Base-by-base conservation (phyloP, 805 yeast genomes). In the Hermanozyma aechmeae region DNA sequence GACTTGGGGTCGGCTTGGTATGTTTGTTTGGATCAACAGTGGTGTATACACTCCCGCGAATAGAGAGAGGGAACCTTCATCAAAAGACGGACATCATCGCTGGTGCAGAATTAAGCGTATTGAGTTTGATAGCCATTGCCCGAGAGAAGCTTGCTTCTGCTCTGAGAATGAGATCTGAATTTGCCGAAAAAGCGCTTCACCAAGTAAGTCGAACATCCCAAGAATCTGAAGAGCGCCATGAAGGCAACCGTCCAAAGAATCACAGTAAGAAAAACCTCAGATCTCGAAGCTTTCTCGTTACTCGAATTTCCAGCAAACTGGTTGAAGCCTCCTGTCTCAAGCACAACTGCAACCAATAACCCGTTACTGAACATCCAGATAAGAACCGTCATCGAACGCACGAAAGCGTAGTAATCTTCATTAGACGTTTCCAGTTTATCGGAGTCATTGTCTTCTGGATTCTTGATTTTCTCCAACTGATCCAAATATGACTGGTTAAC, bases 201-300 rank as follows among this genome's bases (percentile, higher is more conserved):
- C 50, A 75, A 59, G 48, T 73, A 75, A 13, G 58, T 31, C 8
- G 59, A 35, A 41, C 77, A 68, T 6, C 82, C 82, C 27, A 69
- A 36, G 35, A 75, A 62, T 24, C 80, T 48, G 53, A 76, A 65
- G 7, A 68, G 48, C 1, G 81, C 78, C 59, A 76, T 56, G 25
- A 73, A 66, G 2, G 80, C 79, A 24, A 73, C 79, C 23, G 71
- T 50, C 79, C 80, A 73, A 33, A 75, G 61, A 34, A 76, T 56
- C 15, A 74, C 73, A 11, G 73, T 65, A 45, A 64, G 61, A 39
- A 57, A 65, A 3, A 69, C 56, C 19, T 59, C 51, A 10, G 64
- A 53, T 29, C 67, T 7, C 20, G 20, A 17, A 6, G 9, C 10
- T 6, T 17, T 10, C 20, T 6, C 10, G 9, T 6, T 17, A 17